Evolutionary conservation across 2,329 filamentous ascomycete genomes (phyloP).

Genomic region (Scleromitrula shiraiana): DNA sequence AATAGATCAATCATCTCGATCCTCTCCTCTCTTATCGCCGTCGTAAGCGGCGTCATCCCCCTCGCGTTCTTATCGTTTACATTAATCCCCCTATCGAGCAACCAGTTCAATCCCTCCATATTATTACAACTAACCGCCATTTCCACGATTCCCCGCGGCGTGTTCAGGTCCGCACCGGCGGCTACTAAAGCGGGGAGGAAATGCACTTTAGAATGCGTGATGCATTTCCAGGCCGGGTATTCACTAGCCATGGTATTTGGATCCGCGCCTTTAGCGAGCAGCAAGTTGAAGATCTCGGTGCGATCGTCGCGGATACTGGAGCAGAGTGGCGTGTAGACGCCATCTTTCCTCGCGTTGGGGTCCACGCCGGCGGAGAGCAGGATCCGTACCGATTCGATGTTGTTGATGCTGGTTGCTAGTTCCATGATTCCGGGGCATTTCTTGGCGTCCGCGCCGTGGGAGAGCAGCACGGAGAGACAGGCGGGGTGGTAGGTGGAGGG

Average conservation of each 20-base stretch:
- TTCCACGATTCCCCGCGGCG: conserved; percentile 58
- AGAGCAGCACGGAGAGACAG: conserved; percentile 50
- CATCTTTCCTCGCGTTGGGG: conserved; percentile 55
- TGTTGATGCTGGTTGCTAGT: conserved; percentile 54
- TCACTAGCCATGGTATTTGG: conserved; percentile 50
- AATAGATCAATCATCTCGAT: conserved; percentile 52
- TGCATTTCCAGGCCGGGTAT: conserved; percentile 60
- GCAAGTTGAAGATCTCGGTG: conserved; percentile 50
- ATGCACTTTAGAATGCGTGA: conserved; percentile 56
- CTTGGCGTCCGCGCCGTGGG: conserved; percentile 50
- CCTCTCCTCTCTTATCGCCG: conserved; percentile 54
- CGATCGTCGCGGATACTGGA: conserved; percentile 60
- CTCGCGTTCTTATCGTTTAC: conserved; percentile 51
- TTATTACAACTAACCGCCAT: conserved; percentile 56
- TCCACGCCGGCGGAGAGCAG: conserved; percentile 52
- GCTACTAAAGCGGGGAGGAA: conserved; percentile 51
- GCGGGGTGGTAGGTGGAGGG: conserved; percentile 51
- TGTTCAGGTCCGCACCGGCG: conserved; percentile 51
- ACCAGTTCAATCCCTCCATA: conserved; percentile 49
- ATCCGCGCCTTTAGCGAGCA: conserved; percentile 44
- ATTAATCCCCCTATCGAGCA: conserved; percentile 51
- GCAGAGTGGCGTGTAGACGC: conserved; percentile 60
- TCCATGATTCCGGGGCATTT: conserved; percentile 58
- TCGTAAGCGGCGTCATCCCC: conserved; percentile 55
- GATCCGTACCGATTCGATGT: conserved; percentile 50